Conservation (phyloP, 108 stramenopile species). For the Parmales sp. region DNA sequence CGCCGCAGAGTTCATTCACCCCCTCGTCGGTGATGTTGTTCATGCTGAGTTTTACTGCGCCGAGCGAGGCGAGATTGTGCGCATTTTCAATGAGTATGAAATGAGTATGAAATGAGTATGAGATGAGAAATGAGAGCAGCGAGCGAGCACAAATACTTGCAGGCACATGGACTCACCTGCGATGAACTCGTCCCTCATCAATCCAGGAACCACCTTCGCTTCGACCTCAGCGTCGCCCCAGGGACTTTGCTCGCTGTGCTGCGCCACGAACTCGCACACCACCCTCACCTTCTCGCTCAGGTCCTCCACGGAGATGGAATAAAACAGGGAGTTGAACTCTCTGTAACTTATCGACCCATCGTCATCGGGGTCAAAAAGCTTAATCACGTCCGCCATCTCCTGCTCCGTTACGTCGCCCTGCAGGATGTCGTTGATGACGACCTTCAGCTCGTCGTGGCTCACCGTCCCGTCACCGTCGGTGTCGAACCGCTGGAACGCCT, state of each 20-base stretch:
- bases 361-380: not conserved
- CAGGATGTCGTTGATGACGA: conserved; percentile 7
- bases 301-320: conserved; percentile 2
- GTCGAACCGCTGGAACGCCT: conserved; percentile 6
- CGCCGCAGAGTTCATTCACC: not conserved
- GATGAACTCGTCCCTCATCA: conserved; percentile 8
- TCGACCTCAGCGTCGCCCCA: not conserved
- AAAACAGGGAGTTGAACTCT: not conserved
- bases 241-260: not conserved
- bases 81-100: too few relatives aligned
- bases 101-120: too few relatives aligned
- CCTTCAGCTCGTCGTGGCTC: not conserved
- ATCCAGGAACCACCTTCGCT: not conserved
- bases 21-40: not conserved
- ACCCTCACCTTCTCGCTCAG: not conserved
- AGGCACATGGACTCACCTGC: too few relatives aligned
- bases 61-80: too few relatives aligned
- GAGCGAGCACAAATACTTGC: too few relatives aligned
- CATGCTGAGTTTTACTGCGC: too few relatives aligned
- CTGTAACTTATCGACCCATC: not conserved
- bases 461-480: not conserved
- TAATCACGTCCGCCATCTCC: not conserved
- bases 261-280: not conserved
- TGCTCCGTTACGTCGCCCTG: conserved; percentile 6
- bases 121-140: too few relatives aligned